Conservation (phyloP, 371 early-diverging fungal genomes). For the Chytridium lagenaria region DNA sequence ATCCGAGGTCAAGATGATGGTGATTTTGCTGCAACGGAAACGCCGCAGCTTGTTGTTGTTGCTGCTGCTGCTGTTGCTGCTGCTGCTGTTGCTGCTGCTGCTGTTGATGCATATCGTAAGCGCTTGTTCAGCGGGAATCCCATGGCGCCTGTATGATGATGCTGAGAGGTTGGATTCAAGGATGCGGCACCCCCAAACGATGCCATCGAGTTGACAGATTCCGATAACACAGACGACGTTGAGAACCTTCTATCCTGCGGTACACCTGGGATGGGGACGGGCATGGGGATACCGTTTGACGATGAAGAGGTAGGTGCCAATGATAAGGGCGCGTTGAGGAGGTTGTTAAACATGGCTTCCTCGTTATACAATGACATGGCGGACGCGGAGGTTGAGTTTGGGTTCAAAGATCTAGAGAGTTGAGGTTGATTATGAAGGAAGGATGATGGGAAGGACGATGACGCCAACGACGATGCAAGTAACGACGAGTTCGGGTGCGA, state of each 20-base stretch:
- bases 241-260: not conserved
- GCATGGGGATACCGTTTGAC: not conserved
- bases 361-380: slow-evolving; percentile 1
- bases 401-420: not conserved
- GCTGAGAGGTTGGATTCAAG: not conserved
- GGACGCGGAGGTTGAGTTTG: not conserved
- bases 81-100: too few relatives aligned
- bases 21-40: too few relatives aligned
- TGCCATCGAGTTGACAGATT: slow-evolving; percentile 3
- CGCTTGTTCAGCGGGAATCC: too few relatives aligned
- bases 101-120: too few relatives aligned
- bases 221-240: not conserved
- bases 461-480: too few relatives aligned
- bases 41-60: too few relatives aligned
- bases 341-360: slow-evolving; percentile 15
- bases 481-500: too few relatives aligned
- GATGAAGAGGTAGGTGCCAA: not conserved
- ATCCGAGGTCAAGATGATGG: too few relatives aligned
- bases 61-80: too few relatives aligned
- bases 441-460: too few relatives aligned
- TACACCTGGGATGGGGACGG: slow-evolving; percentile 3
- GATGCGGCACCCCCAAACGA: slow-evolving; percentile 1
- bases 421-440: not conserved
- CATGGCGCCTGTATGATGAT: too few relatives aligned
- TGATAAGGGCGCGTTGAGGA: too few relatives aligned